Base-by-base conservation (phyloP, 495 filamentous ascomycete species). In the Apodospora peruviana region DNA sequence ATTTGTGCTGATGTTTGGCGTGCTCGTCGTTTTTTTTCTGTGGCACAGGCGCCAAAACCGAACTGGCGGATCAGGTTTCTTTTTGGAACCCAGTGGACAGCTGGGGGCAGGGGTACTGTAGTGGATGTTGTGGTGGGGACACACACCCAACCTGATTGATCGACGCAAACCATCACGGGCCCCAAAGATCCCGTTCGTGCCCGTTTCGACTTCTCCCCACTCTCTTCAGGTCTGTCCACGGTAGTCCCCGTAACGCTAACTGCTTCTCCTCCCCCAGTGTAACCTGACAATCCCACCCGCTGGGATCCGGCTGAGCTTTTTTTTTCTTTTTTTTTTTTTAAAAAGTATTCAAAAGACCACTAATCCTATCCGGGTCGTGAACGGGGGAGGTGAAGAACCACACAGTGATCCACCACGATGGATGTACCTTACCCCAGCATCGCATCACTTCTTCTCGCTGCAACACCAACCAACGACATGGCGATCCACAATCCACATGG, bases 11-110 rank as follows among this genome's bases (percentile, higher is more conserved):
- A n/a, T n/a, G n/a, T n/a, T n/a, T n/a, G n/a, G n/a, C n/a, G n/a
- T n/a, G n/a, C n/a, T n/a, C n/a, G n/a, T n/a, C n/a, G 14, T 21
- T 32, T 22, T 38, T 32, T 2, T 27, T 4, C 35, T 23, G 47
- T 45, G 25, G 43, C 42, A 51, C 48, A 43, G 39, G 48, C 48
- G 38, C 52, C 52, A 43, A 46, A 47, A 46, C 48, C 52, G 48
- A 40, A 38, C 43, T 27, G 48, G 48, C 48, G 52, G 43, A 51
- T 45, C 46, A 24, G 43, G 23, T 18, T n/a, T 34, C 38, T 45
- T 42, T 12, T n/a, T 16, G 38, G n/a, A n/a, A n/a, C n/a, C n/a
- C n/a, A n/a, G n/a, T n/a, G n/a, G n/a, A n/a, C n/a, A n/a, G n/a
- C n/a, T n/a, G n/a, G n/a, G n/a, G n/a, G n/a, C n/a, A n/a, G n/a